phyloP scores from a whole-genome alignment of 768 basidiomycete species.

The Suillus variegatus region DNA sequence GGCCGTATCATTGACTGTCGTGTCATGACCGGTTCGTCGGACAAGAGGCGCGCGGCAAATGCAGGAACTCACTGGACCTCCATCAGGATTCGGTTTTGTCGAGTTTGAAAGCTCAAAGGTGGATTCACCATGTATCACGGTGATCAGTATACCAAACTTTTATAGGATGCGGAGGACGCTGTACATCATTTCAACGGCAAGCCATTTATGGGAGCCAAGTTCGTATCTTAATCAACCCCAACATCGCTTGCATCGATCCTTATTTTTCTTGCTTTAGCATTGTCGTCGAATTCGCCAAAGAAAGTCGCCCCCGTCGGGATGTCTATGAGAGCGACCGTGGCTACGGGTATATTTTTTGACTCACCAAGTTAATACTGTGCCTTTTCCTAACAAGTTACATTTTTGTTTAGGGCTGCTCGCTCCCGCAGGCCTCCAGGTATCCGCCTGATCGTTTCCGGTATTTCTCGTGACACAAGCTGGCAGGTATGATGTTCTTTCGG shows the following conservation, averaged over 20 bases:
- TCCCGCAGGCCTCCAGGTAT: constrained; percentile 79
- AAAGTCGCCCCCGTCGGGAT: constrained; percentile 83
- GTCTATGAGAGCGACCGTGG: constrained; percentile 58
- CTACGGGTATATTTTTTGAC: constrained; percentile 48
- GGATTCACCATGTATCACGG: background rate
- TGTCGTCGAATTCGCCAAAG: constrained; percentile 95
- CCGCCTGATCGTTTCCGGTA: constrained; percentile 82
- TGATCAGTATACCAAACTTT: constrained; percentile 15
- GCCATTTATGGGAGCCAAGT: constrained; percentile 88
- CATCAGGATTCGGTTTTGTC: constrained; percentile 89
- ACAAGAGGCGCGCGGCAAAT: constrained; percentile 17
- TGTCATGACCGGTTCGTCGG: constrained; percentile 84
- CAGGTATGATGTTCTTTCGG: constrained; percentile 74
- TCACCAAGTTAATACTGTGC: constrained; percentile 8
- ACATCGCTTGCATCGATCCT: constrained; percentile 1
- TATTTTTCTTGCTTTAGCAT: constrained; percentile 52
- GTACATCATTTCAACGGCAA: constrained; percentile 86
- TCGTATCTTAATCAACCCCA: constrained; percentile 20
- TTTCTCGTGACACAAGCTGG: constrained; percentile 96
- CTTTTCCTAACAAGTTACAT: constrained; percentile 13
- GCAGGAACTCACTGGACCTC: constrained; percentile 22
- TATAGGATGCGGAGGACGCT: constrained; percentile 93
- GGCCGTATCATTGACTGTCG: constrained; percentile 88
- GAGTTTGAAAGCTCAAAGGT: constrained; percentile 91
- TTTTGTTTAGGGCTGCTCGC: constrained; percentile 49